These are phyloP conservation scores for Neurospora sp. DNA, from an alignment of 495 filamentous ascomycete genomes.

Conservation along the genomic window DNA sequence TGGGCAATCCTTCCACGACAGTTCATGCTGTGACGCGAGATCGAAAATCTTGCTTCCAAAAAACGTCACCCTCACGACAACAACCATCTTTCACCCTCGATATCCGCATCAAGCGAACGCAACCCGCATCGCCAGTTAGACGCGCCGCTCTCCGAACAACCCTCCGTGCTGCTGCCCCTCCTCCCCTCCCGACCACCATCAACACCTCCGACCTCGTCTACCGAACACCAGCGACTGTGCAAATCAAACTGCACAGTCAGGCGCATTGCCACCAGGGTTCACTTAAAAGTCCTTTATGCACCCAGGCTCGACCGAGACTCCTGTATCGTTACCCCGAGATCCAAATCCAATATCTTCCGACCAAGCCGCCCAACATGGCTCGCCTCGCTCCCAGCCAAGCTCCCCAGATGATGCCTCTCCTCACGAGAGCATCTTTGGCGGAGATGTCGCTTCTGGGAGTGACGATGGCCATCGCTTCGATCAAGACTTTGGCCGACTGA, in stretches of 20 bases:
- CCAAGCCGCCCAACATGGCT: conserved; percentile 66
- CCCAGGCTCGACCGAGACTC: conserved; percentile 59
- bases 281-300: conserved; percentile 70
- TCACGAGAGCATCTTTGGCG: conserved; percentile 15
- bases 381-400: conserved; percentile 41
- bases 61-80: conserved; percentile 6
- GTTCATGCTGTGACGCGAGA: neutral
- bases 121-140: neutral
- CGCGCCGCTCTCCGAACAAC: neutral
- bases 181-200: neutral
- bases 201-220: neutral
- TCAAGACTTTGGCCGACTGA: conserved; percentile 33
- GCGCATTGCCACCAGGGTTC: conserved; percentile 23
- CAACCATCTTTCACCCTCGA: neutral
- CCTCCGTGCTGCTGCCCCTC: neutral
- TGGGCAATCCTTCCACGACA: neutral
- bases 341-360: neutral
- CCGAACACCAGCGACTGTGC: conserved; percentile 24
- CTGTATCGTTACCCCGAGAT: conserved; percentile 14
- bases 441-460: conserved; percentile 7
- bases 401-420: conserved; percentile 20
- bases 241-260: conserved; percentile 55
- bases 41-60: conserved; percentile 1
- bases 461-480: conserved; percentile 26
- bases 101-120: neutral